phyloP scores from a whole-genome alignment of 148 eudicot species.

The Beta vulgaris region DNA sequence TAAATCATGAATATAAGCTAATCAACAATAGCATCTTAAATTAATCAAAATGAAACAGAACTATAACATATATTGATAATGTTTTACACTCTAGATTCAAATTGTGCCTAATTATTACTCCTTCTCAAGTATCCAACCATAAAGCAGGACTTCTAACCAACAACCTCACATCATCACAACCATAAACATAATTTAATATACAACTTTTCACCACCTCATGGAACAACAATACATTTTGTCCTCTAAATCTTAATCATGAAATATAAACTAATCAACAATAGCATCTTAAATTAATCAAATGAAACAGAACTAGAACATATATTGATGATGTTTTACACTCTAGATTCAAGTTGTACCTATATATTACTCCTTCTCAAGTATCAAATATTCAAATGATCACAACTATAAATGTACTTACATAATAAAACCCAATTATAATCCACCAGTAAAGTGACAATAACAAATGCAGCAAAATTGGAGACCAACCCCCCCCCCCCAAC shows the following conservation, averaged over 20 bases:
- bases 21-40: background rate
- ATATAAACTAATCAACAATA: background rate
- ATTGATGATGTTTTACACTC: background rate
- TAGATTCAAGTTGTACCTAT: background rate
- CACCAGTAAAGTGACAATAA: background rate
- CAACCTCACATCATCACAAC: background rate
- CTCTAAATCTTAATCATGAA: background rate
- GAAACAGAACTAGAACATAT: background rate
- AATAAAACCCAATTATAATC: background rate
- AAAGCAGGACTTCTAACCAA: background rate
- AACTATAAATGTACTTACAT: no score
- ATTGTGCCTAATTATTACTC: background rate
- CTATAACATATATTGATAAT: background rate
- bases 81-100: background rate
- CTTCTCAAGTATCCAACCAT: no score
- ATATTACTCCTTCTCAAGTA: background rate
- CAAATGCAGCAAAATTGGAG: background rate
- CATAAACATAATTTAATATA: no score
- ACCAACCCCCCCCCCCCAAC: no score
- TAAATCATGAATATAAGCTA: background rate
- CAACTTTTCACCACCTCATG: background rate
- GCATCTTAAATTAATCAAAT: background rate
- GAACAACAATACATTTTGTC: no score
- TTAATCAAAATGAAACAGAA: background rate
- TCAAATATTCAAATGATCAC: background rate